These are phyloP conservation scores for Pichia scutulata DNA, from an alignment of 805 yeast species.

Conservation along the genomic window DNA sequence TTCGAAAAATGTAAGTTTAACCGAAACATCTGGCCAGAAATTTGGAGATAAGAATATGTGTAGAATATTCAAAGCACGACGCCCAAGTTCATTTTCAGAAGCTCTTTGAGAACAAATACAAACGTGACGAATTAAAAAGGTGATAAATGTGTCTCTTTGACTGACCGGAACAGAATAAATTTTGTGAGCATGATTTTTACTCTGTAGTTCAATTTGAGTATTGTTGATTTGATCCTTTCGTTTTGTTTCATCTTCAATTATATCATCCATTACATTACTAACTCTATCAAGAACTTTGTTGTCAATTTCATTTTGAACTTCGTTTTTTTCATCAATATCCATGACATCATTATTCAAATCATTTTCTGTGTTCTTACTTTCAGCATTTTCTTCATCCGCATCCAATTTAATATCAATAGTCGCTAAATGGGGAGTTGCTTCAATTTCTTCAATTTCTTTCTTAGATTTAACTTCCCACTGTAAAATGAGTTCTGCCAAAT, in stretches of 20 bases:
- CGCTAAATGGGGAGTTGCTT: not conserved
- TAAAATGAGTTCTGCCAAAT: conserved; percentile 75
- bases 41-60: conserved; percentile 63
- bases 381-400: not conserved
- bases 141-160: conserved; percentile 83
- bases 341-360: conserved; percentile 11
- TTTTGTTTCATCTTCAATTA: not conserved
- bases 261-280: too few species aligned
- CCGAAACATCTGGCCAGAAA: conserved; percentile 85
- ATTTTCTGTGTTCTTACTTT: not conserved
- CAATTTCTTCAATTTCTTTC: not conserved
- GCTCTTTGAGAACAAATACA: conserved; percentile 83
- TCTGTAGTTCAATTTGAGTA: not conserved
- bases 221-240: not conserved
- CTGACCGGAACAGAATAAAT: conserved; percentile 60
- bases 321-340: conserved; percentile 15
- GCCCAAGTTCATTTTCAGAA: conserved; percentile 75
- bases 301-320: not conserved
- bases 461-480: conserved; percentile 66
- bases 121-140: conserved; percentile 78
- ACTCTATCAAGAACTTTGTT: conserved; percentile 5
- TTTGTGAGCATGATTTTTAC: conserved; percentile 12
- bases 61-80: conserved; percentile 70
- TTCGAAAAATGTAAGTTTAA: conserved; percentile 81
- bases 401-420: not conserved